Conservation (phyloP, 176 grass and related monocot genomes). For the Eleusine coracana region DNA sequence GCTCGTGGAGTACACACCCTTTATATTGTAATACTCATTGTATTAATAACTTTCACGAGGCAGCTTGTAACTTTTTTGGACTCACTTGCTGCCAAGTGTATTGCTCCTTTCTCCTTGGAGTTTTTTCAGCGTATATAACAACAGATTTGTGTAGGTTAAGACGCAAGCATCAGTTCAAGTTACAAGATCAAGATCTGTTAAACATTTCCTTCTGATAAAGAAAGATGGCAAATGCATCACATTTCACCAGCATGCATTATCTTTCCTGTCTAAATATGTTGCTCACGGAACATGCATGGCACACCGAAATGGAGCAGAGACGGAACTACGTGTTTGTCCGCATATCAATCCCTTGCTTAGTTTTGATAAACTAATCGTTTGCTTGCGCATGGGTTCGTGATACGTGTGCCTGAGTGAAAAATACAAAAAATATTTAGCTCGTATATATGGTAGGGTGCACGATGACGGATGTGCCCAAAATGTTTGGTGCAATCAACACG, state of each 20-base stretch:
- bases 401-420: slow-evolving; percentile 1
- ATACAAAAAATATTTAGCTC: background rate
- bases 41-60: background rate
- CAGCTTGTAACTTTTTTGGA: slow-evolving; percentile 29
- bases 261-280: background rate
- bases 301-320: background rate
- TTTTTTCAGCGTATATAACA: background rate
- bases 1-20: background rate
- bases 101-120: slow-evolving; percentile 22
- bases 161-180: slow-evolving; percentile 12
- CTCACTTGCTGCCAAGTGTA: background rate
- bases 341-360: slow-evolving; percentile 10
- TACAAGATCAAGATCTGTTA: background rate
- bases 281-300: slow-evolving; percentile 8
- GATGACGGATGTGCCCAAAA: slow-evolving; percentile 19
- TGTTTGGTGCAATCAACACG: slow-evolving; percentile 9
- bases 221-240: background rate
- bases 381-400: background rate
- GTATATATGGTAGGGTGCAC: background rate
- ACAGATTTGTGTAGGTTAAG: slow-evolving; percentile 3
- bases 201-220: background rate
- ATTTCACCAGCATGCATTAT: slow-evolving; percentile 32
- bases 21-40: no score
- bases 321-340: slow-evolving; percentile 15
- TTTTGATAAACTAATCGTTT: background rate